Evolutionary conservation across 2,329 filamentous ascomycete genomes (phyloP).

Genomic region (Colletotrichum chrysophilum): DNA sequence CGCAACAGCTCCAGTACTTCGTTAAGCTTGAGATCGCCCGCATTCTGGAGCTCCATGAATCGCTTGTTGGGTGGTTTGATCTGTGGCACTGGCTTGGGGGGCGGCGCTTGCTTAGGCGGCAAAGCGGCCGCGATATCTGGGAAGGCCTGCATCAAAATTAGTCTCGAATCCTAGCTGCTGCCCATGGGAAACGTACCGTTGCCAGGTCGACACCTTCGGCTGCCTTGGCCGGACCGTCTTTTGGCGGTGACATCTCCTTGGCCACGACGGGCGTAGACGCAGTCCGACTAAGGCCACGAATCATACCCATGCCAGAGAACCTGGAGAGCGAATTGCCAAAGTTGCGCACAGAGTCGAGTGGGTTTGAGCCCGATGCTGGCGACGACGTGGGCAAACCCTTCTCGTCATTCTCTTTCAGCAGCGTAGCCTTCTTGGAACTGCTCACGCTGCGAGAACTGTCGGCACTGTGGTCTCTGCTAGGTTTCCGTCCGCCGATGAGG

Average conservation of each 20-base stretch:
- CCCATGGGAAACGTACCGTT: conserved; percentile 49
- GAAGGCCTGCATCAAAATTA: conserved; percentile 52
- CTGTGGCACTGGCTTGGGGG: conserved; percentile 62
- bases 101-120: conserved; percentile 59
- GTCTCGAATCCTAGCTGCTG: background rate
- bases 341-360: conserved; percentile 80
- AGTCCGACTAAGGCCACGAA: conserved; percentile 75
- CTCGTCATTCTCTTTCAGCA: conserved; percentile 47
- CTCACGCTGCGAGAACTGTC: conserved; percentile 74
- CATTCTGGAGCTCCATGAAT: conserved; percentile 75
- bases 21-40: conserved; percentile 72
- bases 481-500: conserved; percentile 71
- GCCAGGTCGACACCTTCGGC: conserved; percentile 61
- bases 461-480: conserved; percentile 71
- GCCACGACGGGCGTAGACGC: conserved; percentile 44
- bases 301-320: conserved; percentile 74
- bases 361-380: conserved; percentile 8
- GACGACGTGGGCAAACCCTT: conserved; percentile 29
- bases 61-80: conserved; percentile 72
- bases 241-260: conserved; percentile 9
- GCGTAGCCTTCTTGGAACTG: conserved; percentile 63
- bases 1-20: conserved; percentile 75
- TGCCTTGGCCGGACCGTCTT: conserved; percentile 34
- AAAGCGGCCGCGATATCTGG: conserved; percentile 62
- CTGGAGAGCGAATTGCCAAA: conserved; percentile 82